Evolutionary conservation across 2,329 filamentous ascomycete species (phyloP), one percentile per base, ranked within the genome.

Genomic region (Alternaria dauci): DNA sequence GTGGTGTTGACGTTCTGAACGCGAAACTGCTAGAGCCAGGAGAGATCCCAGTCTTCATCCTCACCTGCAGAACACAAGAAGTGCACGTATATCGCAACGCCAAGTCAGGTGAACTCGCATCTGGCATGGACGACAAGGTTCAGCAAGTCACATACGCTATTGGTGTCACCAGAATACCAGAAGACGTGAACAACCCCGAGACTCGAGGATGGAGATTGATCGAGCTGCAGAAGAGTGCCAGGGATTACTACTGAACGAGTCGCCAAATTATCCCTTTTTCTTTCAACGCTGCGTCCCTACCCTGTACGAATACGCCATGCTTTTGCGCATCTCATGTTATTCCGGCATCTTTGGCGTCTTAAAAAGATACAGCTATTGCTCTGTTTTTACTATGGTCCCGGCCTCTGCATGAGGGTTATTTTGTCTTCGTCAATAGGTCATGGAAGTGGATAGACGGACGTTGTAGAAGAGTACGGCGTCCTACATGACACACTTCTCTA

Each of bases 61-160:
- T 99, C 69, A 97, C 94, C 63, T 97, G 93, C 82, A 87, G 95
- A 67, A 97, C 95, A 11, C 95, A 99, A 78, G 95, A 99, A 81
- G 94, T 99, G 11, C 95, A 99, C 76, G 94, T 98, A 16, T 99
- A 97, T 83, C 88, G 91, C 64, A 96, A 98, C 68, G 89, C 90
- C 59, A 98, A 99, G 85, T 90, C 90, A 1, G 90, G 90, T 66
- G 86, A 97, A 79, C 87, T 99, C 48, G 94, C 94, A 3, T 94
- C 94, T 12, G 95, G 95, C 43, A 98, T 97, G 93, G 95, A 99
- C 80, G 95, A 99, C 81, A 96, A 94, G 82, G 95, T 99, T 25
- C 95, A 99, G 81, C 89, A 97, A 70, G 95, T 99, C 69, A 98
- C 95, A 2, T 99, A 99, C 76, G 95, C 94, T 65, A 98, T 99